Evolutionary conservation across 2,329 filamentous ascomycete species (phyloP).

Genomic region (Sporothrix brasiliensis): DNA sequence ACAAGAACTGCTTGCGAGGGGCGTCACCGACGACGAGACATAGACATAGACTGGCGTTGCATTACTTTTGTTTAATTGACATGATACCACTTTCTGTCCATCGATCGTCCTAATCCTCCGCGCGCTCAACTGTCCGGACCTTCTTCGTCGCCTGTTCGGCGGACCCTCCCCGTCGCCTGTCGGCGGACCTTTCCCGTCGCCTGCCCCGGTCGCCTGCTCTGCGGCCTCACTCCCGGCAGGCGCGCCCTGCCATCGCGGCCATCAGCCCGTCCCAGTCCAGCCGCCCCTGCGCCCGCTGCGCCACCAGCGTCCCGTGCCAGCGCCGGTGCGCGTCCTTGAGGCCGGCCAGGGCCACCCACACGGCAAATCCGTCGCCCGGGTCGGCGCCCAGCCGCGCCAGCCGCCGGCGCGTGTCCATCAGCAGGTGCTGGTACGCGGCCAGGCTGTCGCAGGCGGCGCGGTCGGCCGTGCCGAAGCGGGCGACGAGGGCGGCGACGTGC

Average conservation of each 20-base stretch:
- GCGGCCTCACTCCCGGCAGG: slow-evolving; percentile 22
- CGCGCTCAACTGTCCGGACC: too few species aligned
- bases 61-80: background rate
- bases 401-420: slow-evolving; percentile 30
- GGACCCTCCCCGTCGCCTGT: background rate
- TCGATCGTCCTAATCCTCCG: too few species aligned
- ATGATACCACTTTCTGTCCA: background rate
- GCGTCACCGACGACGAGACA: background rate
- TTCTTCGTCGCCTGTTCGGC: too few species aligned
- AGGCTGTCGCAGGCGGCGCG: slow-evolving; percentile 32
- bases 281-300: slow-evolving; percentile 1
- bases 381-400: slow-evolving; percentile 30
- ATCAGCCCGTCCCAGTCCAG: slow-evolving; percentile 34
- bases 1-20: background rate
- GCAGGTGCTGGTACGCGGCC: slow-evolving; percentile 33
- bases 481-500: slow-evolving; percentile 29
- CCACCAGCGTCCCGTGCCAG: slow-evolving; percentile 29
- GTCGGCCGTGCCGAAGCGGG: slow-evolving; percentile 29
- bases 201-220: background rate
- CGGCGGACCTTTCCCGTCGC: background rate
- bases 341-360: slow-evolving; percentile 33
- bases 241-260: slow-evolving; percentile 30
- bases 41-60: background rate
- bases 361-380: slow-evolving; percentile 33
- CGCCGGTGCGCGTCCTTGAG: slow-evolving; percentile 29